phyloP scores from a whole-genome alignment of 2,329 filamentous ascomycete species.

The Penicillium digitatum region DNA sequence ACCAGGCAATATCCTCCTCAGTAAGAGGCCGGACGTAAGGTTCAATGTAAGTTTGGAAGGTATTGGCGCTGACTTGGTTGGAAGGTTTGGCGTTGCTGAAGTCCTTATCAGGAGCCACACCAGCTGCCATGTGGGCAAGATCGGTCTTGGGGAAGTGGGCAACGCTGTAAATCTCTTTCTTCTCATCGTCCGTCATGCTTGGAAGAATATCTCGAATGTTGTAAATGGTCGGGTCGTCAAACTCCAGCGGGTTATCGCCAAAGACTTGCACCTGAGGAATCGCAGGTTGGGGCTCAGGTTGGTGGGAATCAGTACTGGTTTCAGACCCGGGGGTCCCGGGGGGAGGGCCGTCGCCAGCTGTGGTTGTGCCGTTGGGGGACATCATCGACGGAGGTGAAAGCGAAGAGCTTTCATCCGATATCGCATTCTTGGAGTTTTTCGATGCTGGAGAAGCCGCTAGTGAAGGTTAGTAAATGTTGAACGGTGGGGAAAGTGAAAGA shows the following conservation, averaged over 20 bases:
- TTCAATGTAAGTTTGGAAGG: constrained; percentile 88
- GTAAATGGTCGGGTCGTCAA: constrained; percentile 87
- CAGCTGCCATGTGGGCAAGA: constrained; percentile 78
- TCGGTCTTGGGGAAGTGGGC: constrained; percentile 76
- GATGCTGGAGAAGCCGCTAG: constrained; percentile 36
- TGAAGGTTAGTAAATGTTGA: constrained; percentile 13
- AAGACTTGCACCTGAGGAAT: constrained; percentile 78
- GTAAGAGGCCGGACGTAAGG: constrained; percentile 84
- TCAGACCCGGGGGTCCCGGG: constrained; percentile 62
- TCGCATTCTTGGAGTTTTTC: constrained; percentile 38
- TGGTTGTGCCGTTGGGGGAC: constrained; percentile 40
- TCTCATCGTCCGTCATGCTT: constrained; percentile 78
- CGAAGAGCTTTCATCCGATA: constrained; percentile 38
- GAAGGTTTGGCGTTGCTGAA: constrained; percentile 91
- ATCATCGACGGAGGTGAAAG: constrained; percentile 42
- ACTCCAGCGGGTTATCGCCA: constrained; percentile 86
- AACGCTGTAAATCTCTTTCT: constrained; percentile 83
- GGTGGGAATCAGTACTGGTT: constrained; percentile 55
- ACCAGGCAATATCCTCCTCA: constrained; percentile 89
- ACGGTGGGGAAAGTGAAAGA: constrained; percentile 6
- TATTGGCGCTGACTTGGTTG: constrained; percentile 89
- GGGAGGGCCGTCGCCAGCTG: constrained; percentile 57
- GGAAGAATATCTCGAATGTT: constrained; percentile 74
- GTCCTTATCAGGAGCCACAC: constrained; percentile 86
- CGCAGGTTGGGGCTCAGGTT: constrained; percentile 57